Conservation (phyloP, 2,329 filamentous ascomycete species). For the Westerdykella ornata region DNA sequence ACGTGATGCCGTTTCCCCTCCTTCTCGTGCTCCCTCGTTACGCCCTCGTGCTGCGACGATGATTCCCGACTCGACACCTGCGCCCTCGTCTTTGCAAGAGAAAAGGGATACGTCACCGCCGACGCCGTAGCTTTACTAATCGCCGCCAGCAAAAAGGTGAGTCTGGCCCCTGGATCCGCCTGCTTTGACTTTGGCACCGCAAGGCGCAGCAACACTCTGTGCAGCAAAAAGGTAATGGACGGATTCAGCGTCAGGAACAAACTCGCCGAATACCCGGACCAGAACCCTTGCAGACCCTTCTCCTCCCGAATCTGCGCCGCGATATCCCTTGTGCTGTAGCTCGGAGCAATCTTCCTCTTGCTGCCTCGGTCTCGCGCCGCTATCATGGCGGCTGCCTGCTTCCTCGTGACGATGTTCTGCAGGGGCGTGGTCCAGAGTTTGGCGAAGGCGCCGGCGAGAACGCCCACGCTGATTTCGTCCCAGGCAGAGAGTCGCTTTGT, state of each 20-base stretch:
- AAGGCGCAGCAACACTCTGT: slow-evolving; percentile 60
- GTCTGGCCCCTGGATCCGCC: slow-evolving; percentile 46
- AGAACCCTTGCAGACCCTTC: slow-evolving; percentile 69
- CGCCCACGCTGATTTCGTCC: slow-evolving; percentile 69
- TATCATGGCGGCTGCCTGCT: slow-evolving; percentile 61
- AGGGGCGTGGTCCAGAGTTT: slow-evolving; percentile 74
- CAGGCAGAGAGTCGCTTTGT: slow-evolving; percentile 50
- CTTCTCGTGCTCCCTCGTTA: slow-evolving; percentile 25
- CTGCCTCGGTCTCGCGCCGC: slow-evolving; percentile 34
- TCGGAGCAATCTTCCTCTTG: slow-evolving; percentile 23
- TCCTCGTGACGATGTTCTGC: slow-evolving; percentile 72
- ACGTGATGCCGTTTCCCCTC: slow-evolving; percentile 15
- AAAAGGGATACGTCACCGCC: slow-evolving; percentile 75
- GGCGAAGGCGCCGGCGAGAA: slow-evolving; percentile 66
- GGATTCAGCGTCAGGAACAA: slow-evolving; percentile 79
- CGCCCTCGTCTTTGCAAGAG: slow-evolving; percentile 72
- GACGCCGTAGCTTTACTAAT: slow-evolving; percentile 72
- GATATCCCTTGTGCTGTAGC: slow-evolving; percentile 47
- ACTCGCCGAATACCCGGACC: slow-evolving; percentile 80
- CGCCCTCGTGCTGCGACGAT: slow-evolving; percentile 15
- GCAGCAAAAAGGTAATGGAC: slow-evolving; percentile 76
- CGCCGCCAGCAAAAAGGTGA: slow-evolving; percentile 64
- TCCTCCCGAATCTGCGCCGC: slow-evolving; percentile 58
- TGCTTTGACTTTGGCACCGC: slow-evolving; percentile 51
- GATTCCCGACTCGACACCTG: slow-evolving; percentile 52